Conservation (phyloP, 1,139 yeast species). For the Debaryomycetaceae sp. region DNA sequence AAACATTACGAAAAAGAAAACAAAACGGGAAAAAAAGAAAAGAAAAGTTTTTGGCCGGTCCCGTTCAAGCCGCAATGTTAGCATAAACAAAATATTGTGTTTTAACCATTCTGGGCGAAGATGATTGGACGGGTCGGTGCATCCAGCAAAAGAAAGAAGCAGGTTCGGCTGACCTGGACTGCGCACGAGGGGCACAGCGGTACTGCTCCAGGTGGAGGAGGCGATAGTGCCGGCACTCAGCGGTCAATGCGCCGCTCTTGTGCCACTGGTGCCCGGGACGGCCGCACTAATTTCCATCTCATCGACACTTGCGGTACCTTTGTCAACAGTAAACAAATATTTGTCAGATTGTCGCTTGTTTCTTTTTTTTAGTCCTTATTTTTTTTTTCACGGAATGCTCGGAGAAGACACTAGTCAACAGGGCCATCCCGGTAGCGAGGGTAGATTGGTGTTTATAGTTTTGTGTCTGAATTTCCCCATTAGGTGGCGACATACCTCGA, state of each 20-base stretch:
- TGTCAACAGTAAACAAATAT: constrained; percentile 2
- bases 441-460: neutral
- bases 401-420: no score
- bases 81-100: constrained; percentile 6
- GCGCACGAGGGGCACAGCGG: neutral
- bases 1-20: neutral
- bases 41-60: constrained; percentile 1
- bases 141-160: neutral
- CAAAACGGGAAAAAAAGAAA: constrained; percentile 1
- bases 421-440: constrained; percentile 2
- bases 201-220: no score
- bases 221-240: no score
- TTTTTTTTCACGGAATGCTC: no score
- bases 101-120: constrained; percentile 7
- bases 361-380: no score
- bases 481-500: constrained; percentile 3
- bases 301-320: no score
- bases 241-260: no score
- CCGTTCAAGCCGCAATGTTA: constrained; percentile 5
- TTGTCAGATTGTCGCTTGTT: no score
- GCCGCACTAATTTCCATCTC: no score
- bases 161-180: neutral
- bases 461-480: constrained; percentile 3
- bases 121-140: neutral
- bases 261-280: no score